Evolutionary conservation across 352 stramenopile genomes (phyloP).

Genomic region (Globisporangium recalcitrans): DNA sequence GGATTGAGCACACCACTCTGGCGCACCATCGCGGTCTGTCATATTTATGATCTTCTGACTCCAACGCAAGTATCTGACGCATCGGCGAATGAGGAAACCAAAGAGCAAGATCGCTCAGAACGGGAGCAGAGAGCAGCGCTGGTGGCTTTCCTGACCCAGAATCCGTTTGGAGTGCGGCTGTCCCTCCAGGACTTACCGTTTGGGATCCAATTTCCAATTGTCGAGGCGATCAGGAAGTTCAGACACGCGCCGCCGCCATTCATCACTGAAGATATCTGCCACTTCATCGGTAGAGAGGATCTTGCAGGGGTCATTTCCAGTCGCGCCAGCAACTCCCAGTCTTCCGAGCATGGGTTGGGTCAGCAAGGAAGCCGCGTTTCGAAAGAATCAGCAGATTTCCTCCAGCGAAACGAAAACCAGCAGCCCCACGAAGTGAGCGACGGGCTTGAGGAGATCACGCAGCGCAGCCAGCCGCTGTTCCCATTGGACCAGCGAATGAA

Average conservation of each 20-base stretch:
- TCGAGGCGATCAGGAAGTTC: slow-evolving; percentile 50
- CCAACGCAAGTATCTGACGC: neutral
- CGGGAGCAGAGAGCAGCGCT: slow-evolving; percentile 23
- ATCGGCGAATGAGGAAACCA: neutral
- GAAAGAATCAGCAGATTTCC: slow-evolving; percentile 10
- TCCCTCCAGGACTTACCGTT: slow-evolving; percentile 53
- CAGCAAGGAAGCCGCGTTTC: neutral
- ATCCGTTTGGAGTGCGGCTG: slow-evolving; percentile 29
- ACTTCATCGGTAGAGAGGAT: slow-evolving; percentile 58
- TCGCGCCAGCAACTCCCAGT: neutral
- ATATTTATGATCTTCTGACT: slow-evolving; percentile 38
- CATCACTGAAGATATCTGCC: slow-evolving; percentile 48
- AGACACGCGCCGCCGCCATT: slow-evolving; percentile 54
- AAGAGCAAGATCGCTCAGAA: neutral
- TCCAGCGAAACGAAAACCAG: slow-evolving; percentile 17
- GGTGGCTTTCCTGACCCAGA: slow-evolving; percentile 47
- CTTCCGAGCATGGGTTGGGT: neutral
- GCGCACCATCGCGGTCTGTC: slow-evolving; percentile 35
- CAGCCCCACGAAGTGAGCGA: slow-evolving; percentile 32
- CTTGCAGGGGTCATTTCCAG: slow-evolving; percentile 25
- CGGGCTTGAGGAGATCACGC: slow-evolving; percentile 60
- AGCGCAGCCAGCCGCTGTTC: slow-evolving; percentile 54
- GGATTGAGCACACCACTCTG: slow-evolving; percentile 14
- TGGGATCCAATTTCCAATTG: slow-evolving; percentile 51
- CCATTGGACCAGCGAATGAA: slow-evolving; percentile 72